A percentile compares a stretch with the other conserved stretches of the same genome.
Evolutionary conservation across 768 basidiomycete genomes (phyloP).

Genomic region (Calocera cornea): DNA sequence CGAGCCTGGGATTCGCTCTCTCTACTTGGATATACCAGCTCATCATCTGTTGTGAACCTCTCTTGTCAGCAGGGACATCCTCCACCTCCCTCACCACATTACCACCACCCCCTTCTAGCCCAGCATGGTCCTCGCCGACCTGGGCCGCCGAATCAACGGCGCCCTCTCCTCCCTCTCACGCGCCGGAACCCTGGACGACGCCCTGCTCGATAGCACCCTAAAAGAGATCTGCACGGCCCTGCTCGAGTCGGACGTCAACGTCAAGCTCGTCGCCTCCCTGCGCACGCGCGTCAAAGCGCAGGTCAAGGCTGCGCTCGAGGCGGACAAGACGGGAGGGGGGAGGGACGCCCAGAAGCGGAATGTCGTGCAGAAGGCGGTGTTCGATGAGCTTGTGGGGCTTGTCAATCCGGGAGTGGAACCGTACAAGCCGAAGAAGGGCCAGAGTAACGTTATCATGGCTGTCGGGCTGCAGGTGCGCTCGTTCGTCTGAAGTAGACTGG

Average conservation of each 20-base stretch:
- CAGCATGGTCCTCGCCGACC: slow-evolving; percentile 87
- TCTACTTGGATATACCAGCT: neutral
- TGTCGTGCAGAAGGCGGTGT: slow-evolving; percentile 89
- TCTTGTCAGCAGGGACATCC: too few species aligned
- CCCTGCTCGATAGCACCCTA: slow-evolving; percentile 83
- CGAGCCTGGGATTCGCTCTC: neutral
- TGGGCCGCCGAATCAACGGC: slow-evolving; percentile 85
- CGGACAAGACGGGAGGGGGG: slow-evolving; percentile 58
- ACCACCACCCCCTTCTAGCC: slow-evolving; percentile 13
- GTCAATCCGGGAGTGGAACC: slow-evolving; percentile 94
- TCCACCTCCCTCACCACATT: neutral
- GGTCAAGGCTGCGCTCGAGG: slow-evolving; percentile 69
- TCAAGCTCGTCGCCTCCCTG: slow-evolving; percentile 79
- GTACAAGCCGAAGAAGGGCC: slow-evolving; percentile 92
- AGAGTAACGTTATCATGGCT: slow-evolving; percentile 90
- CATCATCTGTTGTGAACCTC: too few species aligned
- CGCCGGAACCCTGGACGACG: slow-evolving; percentile 80
- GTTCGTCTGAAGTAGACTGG: neutral
- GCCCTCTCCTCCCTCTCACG: slow-evolving; percentile 82
- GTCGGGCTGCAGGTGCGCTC: slow-evolving; percentile 80
- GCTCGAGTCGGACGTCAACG: slow-evolving; percentile 95
- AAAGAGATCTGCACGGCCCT: slow-evolving; percentile 92
- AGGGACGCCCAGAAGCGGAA: slow-evolving; percentile 74
- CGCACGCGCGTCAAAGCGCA: slow-evolving; percentile 83
- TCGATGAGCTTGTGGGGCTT: slow-evolving; percentile 86